Conservation (phyloP, 139 green algal genomes). For the Chlamydomonas schloesseri region DNA sequence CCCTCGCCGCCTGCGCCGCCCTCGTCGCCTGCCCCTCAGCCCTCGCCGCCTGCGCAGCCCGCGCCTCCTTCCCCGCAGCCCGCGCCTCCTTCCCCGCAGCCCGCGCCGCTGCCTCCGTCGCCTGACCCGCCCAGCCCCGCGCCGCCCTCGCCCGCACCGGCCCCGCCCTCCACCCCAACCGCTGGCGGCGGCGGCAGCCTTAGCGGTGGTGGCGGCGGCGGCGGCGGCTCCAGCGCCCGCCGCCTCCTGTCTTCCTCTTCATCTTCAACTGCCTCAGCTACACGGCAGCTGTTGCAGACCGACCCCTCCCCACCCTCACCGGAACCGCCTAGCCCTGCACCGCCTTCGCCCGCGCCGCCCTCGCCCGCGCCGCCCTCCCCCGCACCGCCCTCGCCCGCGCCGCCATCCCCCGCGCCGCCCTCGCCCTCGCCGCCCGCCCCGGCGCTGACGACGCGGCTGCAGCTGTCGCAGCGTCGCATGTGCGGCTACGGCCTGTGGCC, state of each 20-base stretch:
- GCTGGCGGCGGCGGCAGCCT: too few relatives aligned
- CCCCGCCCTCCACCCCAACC: too few relatives aligned
- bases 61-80: not conserved
- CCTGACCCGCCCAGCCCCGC: too few relatives aligned
- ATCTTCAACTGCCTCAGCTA: too few relatives aligned
- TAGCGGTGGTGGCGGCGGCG: too few relatives aligned
- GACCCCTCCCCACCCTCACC: not conserved
- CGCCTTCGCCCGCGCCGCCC: not conserved
- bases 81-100: too few relatives aligned
- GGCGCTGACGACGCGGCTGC: not conserved
- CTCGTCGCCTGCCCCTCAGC: not conserved
- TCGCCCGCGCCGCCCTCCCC: not conserved
- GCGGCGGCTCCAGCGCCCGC: too few relatives aligned
- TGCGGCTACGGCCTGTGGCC: conserved; percentile 28
- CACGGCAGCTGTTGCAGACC: too few relatives aligned
- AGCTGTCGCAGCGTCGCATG: not conserved
- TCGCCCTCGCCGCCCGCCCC: not conserved
- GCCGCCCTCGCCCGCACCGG: too few relatives aligned
- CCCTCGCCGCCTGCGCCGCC: not conserved
- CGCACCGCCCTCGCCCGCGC: not conserved
- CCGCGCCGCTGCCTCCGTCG: too few relatives aligned
- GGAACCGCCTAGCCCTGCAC: too few relatives aligned
- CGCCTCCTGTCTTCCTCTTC: too few relatives aligned
- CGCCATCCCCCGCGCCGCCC: not conserved
- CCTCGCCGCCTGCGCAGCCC: not conserved